These are phyloP conservation scores for Aspergillus felis DNA, from an alignment of 2,329 filamentous ascomycete species.

Conservation along the genomic window DNA sequence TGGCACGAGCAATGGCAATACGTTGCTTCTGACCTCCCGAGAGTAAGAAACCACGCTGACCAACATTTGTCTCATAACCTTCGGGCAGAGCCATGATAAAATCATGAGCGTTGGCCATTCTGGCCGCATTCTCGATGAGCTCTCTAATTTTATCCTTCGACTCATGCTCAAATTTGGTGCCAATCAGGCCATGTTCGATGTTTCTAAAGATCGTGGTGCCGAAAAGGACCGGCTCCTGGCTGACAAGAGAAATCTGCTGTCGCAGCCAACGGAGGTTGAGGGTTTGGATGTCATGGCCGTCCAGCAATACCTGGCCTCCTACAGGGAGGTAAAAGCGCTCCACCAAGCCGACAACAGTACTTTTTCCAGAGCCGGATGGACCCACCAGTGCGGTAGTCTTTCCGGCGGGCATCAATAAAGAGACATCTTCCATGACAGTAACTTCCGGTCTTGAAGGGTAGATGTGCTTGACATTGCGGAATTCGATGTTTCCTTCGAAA, in stretches of 20 bases:
- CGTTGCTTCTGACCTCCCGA: conserved; percentile 96
- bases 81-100: conserved; percentile 81
- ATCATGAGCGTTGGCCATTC: conserved; percentile 89
- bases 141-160: conserved; percentile 64
- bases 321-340: conserved; percentile 94
- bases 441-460: conserved; percentile 93
- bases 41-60: conserved; percentile 85
- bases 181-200: conserved; percentile 85
- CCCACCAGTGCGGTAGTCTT: conserved; percentile 93
- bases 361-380: conserved; percentile 91
- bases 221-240: conserved; percentile 89
- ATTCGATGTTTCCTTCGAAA: conserved; percentile 72
- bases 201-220: conserved; percentile 85
- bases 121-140: conserved; percentile 74
- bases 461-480: conserved; percentile 82
- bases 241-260: conserved; percentile 87
- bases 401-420: conserved; percentile 74
- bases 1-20: conserved; percentile 86
- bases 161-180: conserved; percentile 69
- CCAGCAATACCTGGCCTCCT: conserved; percentile 70
- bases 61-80: conserved; percentile 91
- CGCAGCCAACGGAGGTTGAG: conserved; percentile 88
- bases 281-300: conserved; percentile 74
- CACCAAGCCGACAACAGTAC: conserved; percentile 86
- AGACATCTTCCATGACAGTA: conserved; percentile 79